phyloP scores from a whole-genome alignment of 2,329 filamentous ascomycete species.

The Aspergillus texensis region DNA sequence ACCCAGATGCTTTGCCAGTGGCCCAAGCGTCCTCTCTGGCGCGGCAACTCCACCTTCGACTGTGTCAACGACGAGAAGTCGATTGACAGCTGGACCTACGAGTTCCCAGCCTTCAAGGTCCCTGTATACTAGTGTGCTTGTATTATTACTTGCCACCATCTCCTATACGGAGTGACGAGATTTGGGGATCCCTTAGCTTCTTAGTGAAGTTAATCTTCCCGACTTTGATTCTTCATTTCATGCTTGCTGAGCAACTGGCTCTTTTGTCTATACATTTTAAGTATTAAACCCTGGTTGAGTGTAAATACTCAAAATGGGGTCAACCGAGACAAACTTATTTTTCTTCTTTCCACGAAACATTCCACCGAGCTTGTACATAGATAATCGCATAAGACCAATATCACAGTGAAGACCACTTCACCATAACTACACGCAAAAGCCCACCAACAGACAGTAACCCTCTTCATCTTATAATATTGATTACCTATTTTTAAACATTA shows the following conservation, averaged over 20 bases:
- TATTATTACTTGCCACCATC: too few species aligned
- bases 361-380: neutral
- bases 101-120: conserved; percentile 19
- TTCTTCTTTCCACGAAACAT: neutral
- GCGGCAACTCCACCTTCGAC: conserved; percentile 10
- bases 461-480: neutral
- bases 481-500: neutral
- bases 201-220: neutral
- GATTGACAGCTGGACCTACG: conserved; percentile 20
- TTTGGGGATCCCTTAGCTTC: neutral
- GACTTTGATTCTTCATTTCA: neutral
- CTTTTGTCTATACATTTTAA: neutral
- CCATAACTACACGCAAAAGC: neutral
- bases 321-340: neutral
- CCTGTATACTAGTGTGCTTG: conserved; percentile 17
- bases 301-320: neutral
- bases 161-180: too few species aligned
- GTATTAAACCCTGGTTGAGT: neutral
- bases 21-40: conserved; percentile 37
- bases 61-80: conserved; percentile 22
- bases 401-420: neutral
- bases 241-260: neutral
- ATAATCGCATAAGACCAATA: neutral
- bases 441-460: neutral
- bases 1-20: conserved; percentile 40